Evolutionary conservation across 108 stramenopile species (phyloP), one percentile per base, ranked within the genome.

Genomic region (Skeletonema menzelii): DNA sequence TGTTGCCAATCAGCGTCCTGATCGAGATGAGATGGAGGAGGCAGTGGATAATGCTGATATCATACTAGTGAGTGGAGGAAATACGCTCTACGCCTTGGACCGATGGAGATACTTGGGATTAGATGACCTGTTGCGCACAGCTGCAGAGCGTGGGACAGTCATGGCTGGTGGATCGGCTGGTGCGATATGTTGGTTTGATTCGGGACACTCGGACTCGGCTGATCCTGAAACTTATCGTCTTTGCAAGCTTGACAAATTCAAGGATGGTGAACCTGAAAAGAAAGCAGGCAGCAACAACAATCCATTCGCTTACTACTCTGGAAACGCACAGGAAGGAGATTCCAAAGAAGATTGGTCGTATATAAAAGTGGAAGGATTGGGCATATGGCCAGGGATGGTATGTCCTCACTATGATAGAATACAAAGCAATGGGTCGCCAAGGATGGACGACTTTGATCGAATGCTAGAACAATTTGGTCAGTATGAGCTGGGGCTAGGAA

Each of bases 121-220:
- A 31, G 87, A 84, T 63, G 67, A 58, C 22, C n/a, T 82, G 19
- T 55, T 95, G 8, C 64, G 61, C 8, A 63, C 65, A 12, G 87
- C 85, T 13, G 86, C 84, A 0, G 44, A 76, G 17, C 35, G 68
- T 42, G 84, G 84, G 10, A 64, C 61, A n/a, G 86, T 93, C 17
- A 53, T 93, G 55, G 63, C 82, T 15, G 95, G 95, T 44, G 95
- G 95, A 4, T 80, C 77, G 59, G 92, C 92, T 17, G 95, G 95
- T 30, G 91, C 91, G 10, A 92, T 92, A 37, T 92, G 90, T 65
- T 96, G 95, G 95, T 96, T 94, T 70, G 88, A 91, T 77, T 78
- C 72, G 3, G 91, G 92, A 12, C 91, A 94, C 59, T 75, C 71
- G 20, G 92, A 96, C 68, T 82, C 78, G 30, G 72, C 65, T 56